Conservation (phyloP, 2,329 filamentous ascomycete species). For the Aspergillus cejpii region DNA sequence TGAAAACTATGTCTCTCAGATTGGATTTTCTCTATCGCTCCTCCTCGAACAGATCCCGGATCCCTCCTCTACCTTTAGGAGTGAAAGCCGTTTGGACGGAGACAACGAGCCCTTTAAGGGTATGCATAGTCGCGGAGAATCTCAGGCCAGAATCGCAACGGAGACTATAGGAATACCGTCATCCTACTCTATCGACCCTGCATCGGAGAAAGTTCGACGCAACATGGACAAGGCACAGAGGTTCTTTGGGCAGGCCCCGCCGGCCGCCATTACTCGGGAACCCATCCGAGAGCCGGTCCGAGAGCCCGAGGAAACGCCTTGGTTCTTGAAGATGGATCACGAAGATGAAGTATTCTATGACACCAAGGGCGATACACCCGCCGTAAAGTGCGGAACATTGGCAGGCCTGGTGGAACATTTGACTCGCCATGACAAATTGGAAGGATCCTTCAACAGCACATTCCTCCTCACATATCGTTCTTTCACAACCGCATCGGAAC, state of each 20-base stretch:
- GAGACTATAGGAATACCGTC: slow-evolving; percentile 43
- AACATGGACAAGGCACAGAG: slow-evolving; percentile 44
- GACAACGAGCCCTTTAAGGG: slow-evolving; percentile 22
- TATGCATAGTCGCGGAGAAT: slow-evolving; percentile 28
- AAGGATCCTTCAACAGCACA: slow-evolving; percentile 93
- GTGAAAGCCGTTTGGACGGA: slow-evolving; percentile 28
- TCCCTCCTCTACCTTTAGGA: slow-evolving; percentile 46
- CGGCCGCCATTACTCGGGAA: slow-evolving; percentile 35
- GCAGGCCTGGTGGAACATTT: slow-evolving; percentile 88
- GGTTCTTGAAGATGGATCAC: slow-evolving; percentile 77
- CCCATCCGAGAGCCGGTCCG: slow-evolving; percentile 39
- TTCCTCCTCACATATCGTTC: slow-evolving; percentile 96
- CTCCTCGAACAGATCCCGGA: slow-evolving; percentile 71
- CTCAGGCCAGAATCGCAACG: slow-evolving; percentile 32
- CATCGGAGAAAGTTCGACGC: slow-evolving; percentile 36
- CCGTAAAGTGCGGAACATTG: slow-evolving; percentile 82
- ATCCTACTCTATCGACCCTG: slow-evolving; percentile 35
- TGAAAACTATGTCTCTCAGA: slow-evolving; percentile 78
- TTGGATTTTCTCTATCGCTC: slow-evolving; percentile 79
- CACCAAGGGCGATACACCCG: slow-evolving; percentile 64
- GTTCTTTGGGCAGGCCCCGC: slow-evolving; percentile 44
- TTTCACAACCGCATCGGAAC: slow-evolving; percentile 81
- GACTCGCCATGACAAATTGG: slow-evolving; percentile 89
- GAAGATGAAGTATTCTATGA: slow-evolving; percentile 89
- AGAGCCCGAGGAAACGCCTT: slow-evolving; percentile 68